Conservation (phyloP, 179 eudicot species). For the Actinidia polygama region DNA sequence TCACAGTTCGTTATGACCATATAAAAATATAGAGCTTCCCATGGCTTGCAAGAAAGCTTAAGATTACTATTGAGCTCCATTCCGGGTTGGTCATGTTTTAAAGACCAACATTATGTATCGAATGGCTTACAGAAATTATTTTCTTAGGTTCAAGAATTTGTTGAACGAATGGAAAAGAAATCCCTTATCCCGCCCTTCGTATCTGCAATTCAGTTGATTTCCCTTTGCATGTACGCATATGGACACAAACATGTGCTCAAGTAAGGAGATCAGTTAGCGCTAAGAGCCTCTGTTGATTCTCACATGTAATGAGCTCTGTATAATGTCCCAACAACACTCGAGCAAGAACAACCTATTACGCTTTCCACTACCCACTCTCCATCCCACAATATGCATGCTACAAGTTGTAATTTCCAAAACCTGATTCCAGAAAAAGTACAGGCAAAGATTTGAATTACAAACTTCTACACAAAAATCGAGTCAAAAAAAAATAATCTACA, state of each 20-base stretch:
- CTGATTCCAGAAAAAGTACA: neutral
- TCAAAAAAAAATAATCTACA: too few species aligned
- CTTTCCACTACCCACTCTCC: neutral
- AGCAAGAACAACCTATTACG: too few species aligned
- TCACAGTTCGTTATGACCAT: neutral
- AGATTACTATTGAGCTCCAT: conserved; percentile 5
- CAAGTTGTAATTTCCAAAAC: neutral
- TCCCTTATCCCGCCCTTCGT: too few species aligned
- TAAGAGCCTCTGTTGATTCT: neutral
- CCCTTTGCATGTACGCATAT: neutral
- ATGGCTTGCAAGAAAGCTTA: too few species aligned
- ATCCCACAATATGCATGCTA: neutral
- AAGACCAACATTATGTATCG: neutral
- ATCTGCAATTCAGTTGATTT: neutral
- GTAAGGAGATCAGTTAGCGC: neutral
- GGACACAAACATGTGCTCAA: too few species aligned
- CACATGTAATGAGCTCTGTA: too few species aligned
- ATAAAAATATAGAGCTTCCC: too few species aligned
- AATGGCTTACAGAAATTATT: neutral
- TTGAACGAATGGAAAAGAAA: neutral
- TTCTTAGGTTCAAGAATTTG: neutral
- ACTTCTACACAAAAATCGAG: too few species aligned
- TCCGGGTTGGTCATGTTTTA: neutral
- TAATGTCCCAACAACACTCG: too few species aligned
- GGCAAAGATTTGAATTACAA: neutral